phyloP scores from a whole-genome alignment of 345 rosid species.

The Nasturtium officinale region DNA sequence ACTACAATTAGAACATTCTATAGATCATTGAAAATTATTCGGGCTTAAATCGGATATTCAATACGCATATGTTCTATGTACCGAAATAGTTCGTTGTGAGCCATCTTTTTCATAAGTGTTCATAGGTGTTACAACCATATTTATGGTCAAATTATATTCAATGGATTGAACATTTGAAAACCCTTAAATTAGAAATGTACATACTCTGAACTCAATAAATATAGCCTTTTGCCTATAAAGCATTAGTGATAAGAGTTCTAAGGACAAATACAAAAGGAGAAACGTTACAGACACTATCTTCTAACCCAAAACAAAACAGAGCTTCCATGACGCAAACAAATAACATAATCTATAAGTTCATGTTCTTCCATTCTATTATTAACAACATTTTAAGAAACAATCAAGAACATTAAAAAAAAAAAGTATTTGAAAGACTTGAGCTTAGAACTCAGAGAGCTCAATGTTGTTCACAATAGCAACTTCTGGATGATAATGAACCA shows the following conservation, averaged over 20 bases:
- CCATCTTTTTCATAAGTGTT: background rate
- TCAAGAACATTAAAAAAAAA: background rate
- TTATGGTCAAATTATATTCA: background rate
- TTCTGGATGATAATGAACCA: conserved; percentile 79
- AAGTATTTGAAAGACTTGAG: conserved; percentile 12
- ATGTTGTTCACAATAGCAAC: conserved; percentile 19
- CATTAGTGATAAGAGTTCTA: background rate
- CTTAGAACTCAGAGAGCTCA: conserved; percentile 29
- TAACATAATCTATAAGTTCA: background rate
- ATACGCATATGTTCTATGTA: background rate
- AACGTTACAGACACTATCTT: conserved; percentile 29
- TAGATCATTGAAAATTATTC: background rate
- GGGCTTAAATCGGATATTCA: background rate
- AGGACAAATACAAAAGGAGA: conserved; percentile 17
- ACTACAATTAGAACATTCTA: conserved; percentile 10
- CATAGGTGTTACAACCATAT: background rate
- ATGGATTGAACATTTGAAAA: background rate
- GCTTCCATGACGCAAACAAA: conserved; percentile 27
- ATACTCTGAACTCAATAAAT: too few relatives aligned
- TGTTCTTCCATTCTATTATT: conserved; percentile 24
- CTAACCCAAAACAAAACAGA: conserved; percentile 13
- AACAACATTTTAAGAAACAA: conserved; percentile 22
- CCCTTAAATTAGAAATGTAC: background rate
- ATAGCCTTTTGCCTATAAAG: background rate
- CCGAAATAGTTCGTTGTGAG: background rate